Conservation (phyloP, 2,329 filamentous ascomycete genomes). For the Pseudocercospora pini-densiflorae region DNA sequence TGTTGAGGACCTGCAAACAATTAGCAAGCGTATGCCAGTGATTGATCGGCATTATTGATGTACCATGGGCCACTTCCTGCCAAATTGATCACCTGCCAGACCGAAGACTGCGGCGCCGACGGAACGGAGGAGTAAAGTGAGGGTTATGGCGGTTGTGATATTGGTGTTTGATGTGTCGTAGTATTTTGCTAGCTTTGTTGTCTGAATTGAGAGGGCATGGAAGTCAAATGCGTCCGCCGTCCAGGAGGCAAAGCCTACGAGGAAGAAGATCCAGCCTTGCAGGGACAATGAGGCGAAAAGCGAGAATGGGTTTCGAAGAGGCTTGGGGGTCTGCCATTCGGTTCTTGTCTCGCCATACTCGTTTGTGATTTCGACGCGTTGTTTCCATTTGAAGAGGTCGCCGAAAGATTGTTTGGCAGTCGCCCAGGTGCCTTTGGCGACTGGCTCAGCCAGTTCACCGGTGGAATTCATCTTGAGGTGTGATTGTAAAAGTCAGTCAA, state of each 20-base stretch:
- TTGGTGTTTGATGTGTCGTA: slow-evolving; percentile 66
- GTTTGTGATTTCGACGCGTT: slow-evolving; percentile 70
- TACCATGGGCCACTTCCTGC: slow-evolving; percentile 63
- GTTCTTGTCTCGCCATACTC: slow-evolving; percentile 66
- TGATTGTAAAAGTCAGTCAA: not conserved
- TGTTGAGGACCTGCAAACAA: slow-evolving; percentile 66
- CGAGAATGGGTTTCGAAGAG: slow-evolving; percentile 71
- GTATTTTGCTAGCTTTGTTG: slow-evolving; percentile 68
- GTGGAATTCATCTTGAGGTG: slow-evolving; percentile 33
- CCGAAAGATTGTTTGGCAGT: slow-evolving; percentile 67
- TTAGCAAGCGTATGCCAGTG: too few species aligned
- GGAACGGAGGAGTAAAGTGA: slow-evolving; percentile 75
- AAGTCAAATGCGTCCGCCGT: slow-evolving; percentile 85
- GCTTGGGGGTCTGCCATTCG: slow-evolving; percentile 71
- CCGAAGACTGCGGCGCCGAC: slow-evolving; percentile 78
- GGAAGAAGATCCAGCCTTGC: slow-evolving; percentile 74
- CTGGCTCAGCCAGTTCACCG: slow-evolving; percentile 62
- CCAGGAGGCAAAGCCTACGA: slow-evolving; percentile 77
- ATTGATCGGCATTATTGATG: too few species aligned
- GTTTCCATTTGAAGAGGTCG: slow-evolving; percentile 75
- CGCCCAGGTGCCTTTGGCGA: slow-evolving; percentile 67
- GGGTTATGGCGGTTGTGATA: slow-evolving; percentile 74
- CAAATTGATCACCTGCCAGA: slow-evolving; percentile 76
- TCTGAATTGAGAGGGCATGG: slow-evolving; percentile 79
- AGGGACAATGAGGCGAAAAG: slow-evolving; percentile 67